These are phyloP conservation scores for Sapria himalayana DNA, from an alignment of 345 rosid species.

Conservation along the genomic window DNA sequence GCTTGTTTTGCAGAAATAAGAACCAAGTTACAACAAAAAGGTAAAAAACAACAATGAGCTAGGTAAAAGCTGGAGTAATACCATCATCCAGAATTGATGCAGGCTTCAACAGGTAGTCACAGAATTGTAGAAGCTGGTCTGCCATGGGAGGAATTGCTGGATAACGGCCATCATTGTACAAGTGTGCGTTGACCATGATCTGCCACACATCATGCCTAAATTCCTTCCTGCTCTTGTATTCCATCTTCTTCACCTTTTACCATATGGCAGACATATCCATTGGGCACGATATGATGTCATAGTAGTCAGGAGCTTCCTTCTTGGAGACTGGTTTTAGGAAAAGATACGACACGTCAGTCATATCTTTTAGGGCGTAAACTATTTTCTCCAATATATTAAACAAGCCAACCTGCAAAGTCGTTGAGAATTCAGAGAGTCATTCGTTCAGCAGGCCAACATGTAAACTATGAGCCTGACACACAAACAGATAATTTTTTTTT, in stretches of 20 bases:
- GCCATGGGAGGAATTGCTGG: constrained; percentile 89
- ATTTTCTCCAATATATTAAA: constrained; percentile 58
- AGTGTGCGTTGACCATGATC: constrained; percentile 59
- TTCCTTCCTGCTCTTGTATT: constrained; percentile 42
- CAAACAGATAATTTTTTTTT: too few species aligned
- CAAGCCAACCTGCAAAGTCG: constrained; percentile 59
- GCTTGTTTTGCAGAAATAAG: too few species aligned
- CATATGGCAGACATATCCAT: constrained; percentile 83
- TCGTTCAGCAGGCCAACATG: too few species aligned
- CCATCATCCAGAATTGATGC: too few species aligned
- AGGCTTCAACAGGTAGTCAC: constrained; percentile 62
- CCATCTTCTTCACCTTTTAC: constrained; percentile 71
- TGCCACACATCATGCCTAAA: constrained; percentile 84
- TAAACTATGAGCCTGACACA: too few species aligned
- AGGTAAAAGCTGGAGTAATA: too few species aligned
- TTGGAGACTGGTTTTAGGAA: constrained; percentile 71
- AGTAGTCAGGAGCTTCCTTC: constrained; percentile 92
- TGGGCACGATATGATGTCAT: constrained; percentile 29
- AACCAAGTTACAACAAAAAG: too few species aligned
- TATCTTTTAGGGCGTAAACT: constrained; percentile 42
- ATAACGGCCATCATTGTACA: constrained; percentile 58
- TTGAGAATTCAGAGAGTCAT: too few species aligned
- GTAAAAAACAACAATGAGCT: too few species aligned
- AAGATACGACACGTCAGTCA: constrained; percentile 50
- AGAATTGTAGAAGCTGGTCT: constrained; percentile 83